Conservation (phyloP, 257 asterid species). For the Haberlea rhodopensis region DNA sequence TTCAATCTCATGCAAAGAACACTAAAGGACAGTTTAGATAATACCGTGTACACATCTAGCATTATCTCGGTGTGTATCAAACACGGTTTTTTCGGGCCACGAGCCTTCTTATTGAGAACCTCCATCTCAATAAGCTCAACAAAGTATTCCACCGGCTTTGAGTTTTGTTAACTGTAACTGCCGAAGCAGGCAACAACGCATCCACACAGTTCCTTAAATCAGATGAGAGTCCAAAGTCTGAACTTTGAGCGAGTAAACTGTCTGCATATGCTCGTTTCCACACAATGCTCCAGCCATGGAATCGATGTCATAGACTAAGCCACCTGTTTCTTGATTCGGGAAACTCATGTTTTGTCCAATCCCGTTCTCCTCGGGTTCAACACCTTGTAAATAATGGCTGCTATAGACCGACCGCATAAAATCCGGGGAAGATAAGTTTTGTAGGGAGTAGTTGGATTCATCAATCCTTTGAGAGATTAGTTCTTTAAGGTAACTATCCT, state of each 20-base stretch:
- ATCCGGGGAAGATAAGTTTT: no score
- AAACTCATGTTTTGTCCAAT: conserved; percentile 39
- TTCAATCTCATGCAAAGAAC: no score
- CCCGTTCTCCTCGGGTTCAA: no score
- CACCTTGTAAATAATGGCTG: conserved; percentile 48
- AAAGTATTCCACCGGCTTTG: conserved; percentile 36
- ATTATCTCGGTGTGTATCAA: no score
- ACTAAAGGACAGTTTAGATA: no score
- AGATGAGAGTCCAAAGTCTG: conserved; percentile 38
- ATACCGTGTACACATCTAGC: no score
- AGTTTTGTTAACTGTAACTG: conserved; percentile 24
- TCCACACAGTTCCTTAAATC: conserved; percentile 41
- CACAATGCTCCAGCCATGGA: conserved; percentile 42
- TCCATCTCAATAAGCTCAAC: no score
- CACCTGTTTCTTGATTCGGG: no score
- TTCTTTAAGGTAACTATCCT: conserved; percentile 32
- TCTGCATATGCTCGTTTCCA: conserved; percentile 40
- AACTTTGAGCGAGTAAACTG: conserved; percentile 35
- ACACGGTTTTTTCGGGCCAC: conserved; percentile 35
- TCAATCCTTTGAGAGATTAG: conserved; percentile 41
- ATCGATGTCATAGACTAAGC: conserved; percentile 41
- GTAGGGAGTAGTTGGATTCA: no score
- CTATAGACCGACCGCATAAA: conserved; percentile 46
- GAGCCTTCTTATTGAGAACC: no score
- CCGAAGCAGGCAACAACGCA: conserved; percentile 34